Percentiles rank a stretch among this genome's conserved stretches.
Evolutionary conservation across 2,329 filamentous ascomycete genomes (phyloP).

Genomic region (Aspergillus quadricinctus): DNA sequence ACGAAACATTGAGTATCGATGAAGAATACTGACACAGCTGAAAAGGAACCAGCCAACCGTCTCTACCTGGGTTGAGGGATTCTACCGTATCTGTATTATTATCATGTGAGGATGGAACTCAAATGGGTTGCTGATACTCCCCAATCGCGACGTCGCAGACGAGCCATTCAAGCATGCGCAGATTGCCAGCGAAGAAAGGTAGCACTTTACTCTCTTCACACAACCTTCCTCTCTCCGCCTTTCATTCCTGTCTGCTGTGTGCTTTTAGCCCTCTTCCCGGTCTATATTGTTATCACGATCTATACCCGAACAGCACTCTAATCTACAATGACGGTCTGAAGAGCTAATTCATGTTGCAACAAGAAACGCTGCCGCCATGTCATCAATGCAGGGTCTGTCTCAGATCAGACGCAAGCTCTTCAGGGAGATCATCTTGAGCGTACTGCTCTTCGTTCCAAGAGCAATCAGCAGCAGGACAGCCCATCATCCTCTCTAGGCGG

Average conservation of each 20-base stretch:
- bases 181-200: slow-evolving; percentile 32
- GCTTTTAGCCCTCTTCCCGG: background rate
- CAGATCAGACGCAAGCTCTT: background rate
- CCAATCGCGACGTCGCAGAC: slow-evolving; percentile 27
- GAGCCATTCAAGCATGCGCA: slow-evolving; percentile 29
- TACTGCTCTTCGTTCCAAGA: background rate
- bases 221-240: background rate
- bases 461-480: background rate
- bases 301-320: background rate
- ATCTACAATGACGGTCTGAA: background rate
- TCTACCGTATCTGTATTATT: background rate
- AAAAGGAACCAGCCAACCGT: background rate
- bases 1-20: background rate
- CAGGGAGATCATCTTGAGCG: background rate
- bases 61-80: background rate
- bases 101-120: slow-evolving; percentile 25
- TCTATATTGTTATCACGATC: background rate
- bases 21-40: background rate
- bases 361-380: slow-evolving; percentile 34
- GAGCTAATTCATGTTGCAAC: background rate
- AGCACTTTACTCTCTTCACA: background rate
- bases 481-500: background rate
- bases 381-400: slow-evolving; percentile 8
- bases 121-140: slow-evolving; percentile 33
- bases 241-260: background rate